Evolutionary conservation across 2,329 filamentous ascomycete genomes (phyloP).

Genomic region (Spiromastix sp.): DNA sequence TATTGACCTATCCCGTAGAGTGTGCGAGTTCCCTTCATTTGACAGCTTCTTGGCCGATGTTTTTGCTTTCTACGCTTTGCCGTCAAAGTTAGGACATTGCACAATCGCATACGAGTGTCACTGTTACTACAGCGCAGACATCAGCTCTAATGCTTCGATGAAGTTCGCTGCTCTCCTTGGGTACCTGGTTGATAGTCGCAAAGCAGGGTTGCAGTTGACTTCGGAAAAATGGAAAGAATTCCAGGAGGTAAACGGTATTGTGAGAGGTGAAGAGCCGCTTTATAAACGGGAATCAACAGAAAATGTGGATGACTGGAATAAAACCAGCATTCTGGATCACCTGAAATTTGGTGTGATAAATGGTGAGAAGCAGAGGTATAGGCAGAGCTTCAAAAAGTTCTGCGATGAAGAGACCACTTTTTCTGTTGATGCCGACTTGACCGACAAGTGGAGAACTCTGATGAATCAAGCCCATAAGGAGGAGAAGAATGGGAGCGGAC

Average conservation of each 20-base stretch:
- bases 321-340: slow-evolving; percentile 33
- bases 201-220: slow-evolving; percentile 33
- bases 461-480: slow-evolving; percentile 14
- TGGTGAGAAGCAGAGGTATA: slow-evolving; percentile 19
- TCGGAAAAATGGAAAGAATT: slow-evolving; percentile 29
- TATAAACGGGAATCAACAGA: too few species aligned
- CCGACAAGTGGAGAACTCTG: slow-evolving; percentile 21
- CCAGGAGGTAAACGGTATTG: slow-evolving; percentile 23
- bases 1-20: slow-evolving; percentile 29
- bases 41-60: slow-evolving; percentile 32
- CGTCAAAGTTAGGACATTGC: slow-evolving; percentile 42
- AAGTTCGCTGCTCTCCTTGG: slow-evolving; percentile 33
- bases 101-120: slow-evolving; percentile 42
- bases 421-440: slow-evolving; percentile 25
- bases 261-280: too few species aligned
- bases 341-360: slow-evolving; percentile 33
- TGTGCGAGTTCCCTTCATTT: slow-evolving; percentile 30
- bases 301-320: slow-evolving; percentile 13
- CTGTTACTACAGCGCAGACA: slow-evolving; percentile 44
- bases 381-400: slow-evolving; percentile 21
- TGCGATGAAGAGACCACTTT: slow-evolving; percentile 15
- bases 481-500: too few species aligned
- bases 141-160: slow-evolving; percentile 24
- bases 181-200: slow-evolving; percentile 36
- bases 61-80: slow-evolving; percentile 38